Percentiles rank a stretch among this genome's conserved stretches.
phyloP scores from a whole-genome alignment of 495 filamentous ascomycete species.

The Tricharina praecox region DNA sequence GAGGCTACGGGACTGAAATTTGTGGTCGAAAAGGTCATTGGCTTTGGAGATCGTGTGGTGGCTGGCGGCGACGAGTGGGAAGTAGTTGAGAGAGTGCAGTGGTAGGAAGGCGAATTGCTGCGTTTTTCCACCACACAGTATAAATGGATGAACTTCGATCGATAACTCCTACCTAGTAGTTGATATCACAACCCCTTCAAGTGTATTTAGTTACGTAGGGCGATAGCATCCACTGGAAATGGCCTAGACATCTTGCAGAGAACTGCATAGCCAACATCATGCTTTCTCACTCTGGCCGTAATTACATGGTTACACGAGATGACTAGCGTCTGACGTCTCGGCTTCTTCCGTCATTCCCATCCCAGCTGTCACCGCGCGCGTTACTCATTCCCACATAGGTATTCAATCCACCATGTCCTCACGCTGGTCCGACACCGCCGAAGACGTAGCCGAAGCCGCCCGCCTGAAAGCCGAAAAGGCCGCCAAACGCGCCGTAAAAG shows the following conservation, averaged over 20 bases:
- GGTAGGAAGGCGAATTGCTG: too few relatives aligned
- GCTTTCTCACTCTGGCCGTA: neutral
- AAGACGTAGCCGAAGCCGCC: constrained; percentile 53
- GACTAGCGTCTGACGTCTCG: neutral
- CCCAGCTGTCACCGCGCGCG: too few relatives aligned
- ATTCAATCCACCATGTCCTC: constrained; percentile 62
- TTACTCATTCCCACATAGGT: too few relatives aligned
- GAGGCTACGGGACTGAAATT: neutral
- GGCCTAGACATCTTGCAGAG: neutral
- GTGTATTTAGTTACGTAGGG: too few relatives aligned
- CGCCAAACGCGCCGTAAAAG: constrained; percentile 69
- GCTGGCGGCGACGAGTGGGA: neutral
- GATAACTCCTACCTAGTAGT: too few relatives aligned
- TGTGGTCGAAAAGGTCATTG: constrained; percentile 4
- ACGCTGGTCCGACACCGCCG: constrained; percentile 62
- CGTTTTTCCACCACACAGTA: too few relatives aligned
- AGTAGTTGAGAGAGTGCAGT: constrained; percentile 2
- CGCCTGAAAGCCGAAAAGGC: constrained; percentile 75
- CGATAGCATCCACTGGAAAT: too few relatives aligned
- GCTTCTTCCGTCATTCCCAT: constrained; percentile 1
- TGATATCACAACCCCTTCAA: too few relatives aligned
- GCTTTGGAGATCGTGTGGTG: neutral
- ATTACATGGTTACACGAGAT: neutral
- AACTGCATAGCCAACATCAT: neutral
- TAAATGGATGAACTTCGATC: too few relatives aligned